phyloP scores from a whole-genome alignment of 2,329 filamentous ascomycete species.

The Pseudogymnoascus sp. region DNA sequence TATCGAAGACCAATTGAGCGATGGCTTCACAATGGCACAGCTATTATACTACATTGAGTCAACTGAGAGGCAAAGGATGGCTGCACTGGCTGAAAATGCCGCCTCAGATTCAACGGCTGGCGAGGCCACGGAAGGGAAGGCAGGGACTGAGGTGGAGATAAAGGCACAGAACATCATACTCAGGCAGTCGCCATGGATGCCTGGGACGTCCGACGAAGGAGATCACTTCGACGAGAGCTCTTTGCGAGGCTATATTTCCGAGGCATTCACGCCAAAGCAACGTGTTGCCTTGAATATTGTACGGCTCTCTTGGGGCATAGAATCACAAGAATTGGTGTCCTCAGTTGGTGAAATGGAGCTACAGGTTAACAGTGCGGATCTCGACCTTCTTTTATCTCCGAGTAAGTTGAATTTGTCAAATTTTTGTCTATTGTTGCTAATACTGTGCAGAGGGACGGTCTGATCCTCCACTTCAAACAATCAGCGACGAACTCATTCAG shows the following conservation, averaged over 20 bases:
- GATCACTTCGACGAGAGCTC: constrained; percentile 20
- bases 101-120: not conserved
- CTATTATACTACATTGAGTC: constrained; percentile 22
- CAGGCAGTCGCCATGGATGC: constrained; percentile 23
- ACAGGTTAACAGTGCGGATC: constrained; percentile 18
- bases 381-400: constrained; percentile 22
- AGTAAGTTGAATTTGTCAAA: constrained; percentile 18
- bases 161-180: constrained; percentile 13
- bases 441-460: constrained; percentile 15
- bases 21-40: constrained; percentile 25
- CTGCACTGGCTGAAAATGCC: not conserved
- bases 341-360: constrained; percentile 27
- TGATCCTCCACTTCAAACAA: constrained; percentile 18
- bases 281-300: constrained; percentile 21
- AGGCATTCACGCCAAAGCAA: constrained; percentile 26
- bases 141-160: not conserved
- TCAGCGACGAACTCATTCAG: constrained; percentile 19
- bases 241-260: constrained; percentile 22
- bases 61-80: not conserved
- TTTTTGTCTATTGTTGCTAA: not conserved
- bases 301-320: constrained; percentile 26
- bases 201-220: constrained; percentile 20
- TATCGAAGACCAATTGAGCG: constrained; percentile 21
- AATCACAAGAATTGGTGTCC: constrained; percentile 23
- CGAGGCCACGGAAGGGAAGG: not conserved